These are phyloP conservation scores for Eucalyptus pumila DNA, from an alignment of 345 rosid genomes.

Conservation along the genomic window DNA sequence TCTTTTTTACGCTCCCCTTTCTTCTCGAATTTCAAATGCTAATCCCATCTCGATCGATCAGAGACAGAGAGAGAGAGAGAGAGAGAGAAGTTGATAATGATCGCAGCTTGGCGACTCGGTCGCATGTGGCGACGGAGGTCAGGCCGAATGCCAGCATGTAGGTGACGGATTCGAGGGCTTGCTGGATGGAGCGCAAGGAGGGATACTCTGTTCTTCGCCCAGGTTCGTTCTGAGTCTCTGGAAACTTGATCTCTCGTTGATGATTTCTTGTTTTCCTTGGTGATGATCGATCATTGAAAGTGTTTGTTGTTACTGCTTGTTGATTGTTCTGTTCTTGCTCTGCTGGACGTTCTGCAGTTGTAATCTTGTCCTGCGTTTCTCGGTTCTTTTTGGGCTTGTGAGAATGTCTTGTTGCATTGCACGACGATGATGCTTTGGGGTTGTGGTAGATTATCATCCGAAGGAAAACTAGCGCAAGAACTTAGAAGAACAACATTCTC, in stretches of 20 bases:
- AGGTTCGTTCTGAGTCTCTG: neutral
- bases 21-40: neutral
- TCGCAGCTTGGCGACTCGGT: fast-evolving
- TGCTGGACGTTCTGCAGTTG: neutral
- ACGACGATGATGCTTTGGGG: neutral
- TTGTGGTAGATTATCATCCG: neutral
- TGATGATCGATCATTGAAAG: neutral
- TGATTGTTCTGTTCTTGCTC: neutral
- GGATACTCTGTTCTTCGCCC: neutral
- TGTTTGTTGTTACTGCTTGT: neutral
- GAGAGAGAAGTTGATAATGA: neutral
- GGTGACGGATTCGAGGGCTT: neutral
- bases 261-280: neutral
- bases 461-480: neutral
- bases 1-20: neutral
- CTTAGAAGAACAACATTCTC: neutral
- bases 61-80: no score
- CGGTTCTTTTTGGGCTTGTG: neutral
- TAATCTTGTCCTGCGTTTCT: neutral
- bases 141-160: neutral
- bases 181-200: neutral
- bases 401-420: neutral
- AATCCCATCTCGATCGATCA: no score
- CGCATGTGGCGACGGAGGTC: neutral
- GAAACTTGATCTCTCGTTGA: neutral